phyloP scores from a whole-genome alignment of 2,329 filamentous ascomycete genomes.

The Endoconidiophora polonica region DNA sequence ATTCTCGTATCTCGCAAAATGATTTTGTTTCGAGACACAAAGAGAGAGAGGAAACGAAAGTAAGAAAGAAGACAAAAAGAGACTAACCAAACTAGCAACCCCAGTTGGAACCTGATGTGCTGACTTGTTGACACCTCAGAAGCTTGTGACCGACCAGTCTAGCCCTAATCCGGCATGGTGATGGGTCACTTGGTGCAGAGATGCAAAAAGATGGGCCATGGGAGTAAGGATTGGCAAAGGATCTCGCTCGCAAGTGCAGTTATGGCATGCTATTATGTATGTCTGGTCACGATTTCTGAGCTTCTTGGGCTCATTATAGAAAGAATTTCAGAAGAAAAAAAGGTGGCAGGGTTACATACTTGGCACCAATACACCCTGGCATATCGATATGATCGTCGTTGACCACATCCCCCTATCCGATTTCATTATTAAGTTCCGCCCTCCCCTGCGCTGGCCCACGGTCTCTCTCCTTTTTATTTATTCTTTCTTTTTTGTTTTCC shows the following conservation, averaged over 20 bases:
- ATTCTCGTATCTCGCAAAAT: not conserved
- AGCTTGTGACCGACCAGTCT: not conserved
- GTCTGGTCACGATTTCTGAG: no score
- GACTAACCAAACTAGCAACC: no score
- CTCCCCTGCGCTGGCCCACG: conserved; percentile 8
- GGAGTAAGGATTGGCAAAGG: not conserved
- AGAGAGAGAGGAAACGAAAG: no score
- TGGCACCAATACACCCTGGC: not conserved
- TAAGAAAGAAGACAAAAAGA: no score
- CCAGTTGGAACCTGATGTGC: no score
- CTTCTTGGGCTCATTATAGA: not conserved
- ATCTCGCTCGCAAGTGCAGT: no score
- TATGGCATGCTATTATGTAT: no score
- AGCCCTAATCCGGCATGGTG: not conserved
- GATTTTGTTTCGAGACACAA: not conserved
- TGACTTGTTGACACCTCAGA: no score
- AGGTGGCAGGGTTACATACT: no score
- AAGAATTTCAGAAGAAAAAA: no score
- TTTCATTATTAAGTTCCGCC: conserved; percentile 11
- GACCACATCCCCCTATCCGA: not conserved
- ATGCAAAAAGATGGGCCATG: not conserved
- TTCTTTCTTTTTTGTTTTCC: conserved; percentile 2
- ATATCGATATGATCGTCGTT: no score
- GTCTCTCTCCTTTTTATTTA: conserved; percentile 2
- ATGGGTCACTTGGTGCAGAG: not conserved